Conservation (phyloP, 2,329 filamentous ascomycete genomes). For the Whalleya microplaca region DNA sequence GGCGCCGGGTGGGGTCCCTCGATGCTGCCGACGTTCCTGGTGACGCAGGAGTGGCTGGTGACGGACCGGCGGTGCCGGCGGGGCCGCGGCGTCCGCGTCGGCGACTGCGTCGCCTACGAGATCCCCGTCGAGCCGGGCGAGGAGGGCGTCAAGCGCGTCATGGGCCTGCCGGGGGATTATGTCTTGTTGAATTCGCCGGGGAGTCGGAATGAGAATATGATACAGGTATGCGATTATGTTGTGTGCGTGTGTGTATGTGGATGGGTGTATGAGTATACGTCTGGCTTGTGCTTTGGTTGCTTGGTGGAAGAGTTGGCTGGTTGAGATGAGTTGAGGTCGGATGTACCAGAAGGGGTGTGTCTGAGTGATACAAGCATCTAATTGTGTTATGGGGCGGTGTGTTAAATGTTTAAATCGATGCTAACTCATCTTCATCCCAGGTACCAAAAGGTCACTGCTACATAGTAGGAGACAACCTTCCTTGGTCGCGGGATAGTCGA, state of each 20-base stretch:
- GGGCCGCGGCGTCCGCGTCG: conserved; percentile 70
- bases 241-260: neutral
- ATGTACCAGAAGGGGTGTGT: too few species aligned
- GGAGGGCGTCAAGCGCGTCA: conserved; percentile 77
- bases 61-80: conserved; percentile 69
- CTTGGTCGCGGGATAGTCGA: conserved; percentile 83
- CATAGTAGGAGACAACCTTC: conserved; percentile 85
- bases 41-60: conserved; percentile 69
- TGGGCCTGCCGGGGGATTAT: conserved; percentile 77
- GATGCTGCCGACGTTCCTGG: conserved; percentile 84
- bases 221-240: conserved; percentile 58
- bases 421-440: conserved; percentile 46
- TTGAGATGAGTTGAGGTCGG: too few species aligned
- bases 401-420: neutral
- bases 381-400: too few species aligned
- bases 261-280: neutral
- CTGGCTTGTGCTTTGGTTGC: too few species aligned
- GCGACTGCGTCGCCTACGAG: conserved; percentile 80
- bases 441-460: conserved; percentile 92
- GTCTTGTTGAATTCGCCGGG: conserved; percentile 68
- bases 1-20: conserved; percentile 71
- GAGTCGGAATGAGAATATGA: conserved; percentile 54
- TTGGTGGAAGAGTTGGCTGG: too few species aligned
- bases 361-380: too few species aligned
- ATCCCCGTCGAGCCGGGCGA: conserved; percentile 68